These are phyloP conservation scores for Colletotrichum theobromicola DNA, from an alignment of 2,329 filamentous ascomycete species.

Conservation along the genomic window DNA sequence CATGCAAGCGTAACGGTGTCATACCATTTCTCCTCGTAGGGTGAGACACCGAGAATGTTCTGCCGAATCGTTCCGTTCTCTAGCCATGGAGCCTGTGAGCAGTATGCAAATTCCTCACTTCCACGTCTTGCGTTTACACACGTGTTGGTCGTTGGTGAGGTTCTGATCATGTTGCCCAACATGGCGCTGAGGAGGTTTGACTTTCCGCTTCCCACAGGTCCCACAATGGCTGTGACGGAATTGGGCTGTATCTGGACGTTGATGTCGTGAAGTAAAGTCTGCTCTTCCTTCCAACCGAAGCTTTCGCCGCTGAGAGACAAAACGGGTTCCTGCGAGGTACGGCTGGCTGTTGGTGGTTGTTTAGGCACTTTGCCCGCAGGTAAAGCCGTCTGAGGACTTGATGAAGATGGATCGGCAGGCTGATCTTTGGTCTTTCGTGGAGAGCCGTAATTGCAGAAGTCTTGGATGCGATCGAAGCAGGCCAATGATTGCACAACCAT, in stretches of 20 bases:
- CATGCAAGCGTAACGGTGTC: background rate
- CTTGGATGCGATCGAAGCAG: slow-evolving; percentile 28
- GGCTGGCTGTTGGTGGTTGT: background rate
- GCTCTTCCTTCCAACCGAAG: slow-evolving; percentile 1
- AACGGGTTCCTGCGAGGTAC: background rate
- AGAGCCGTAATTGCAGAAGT: slow-evolving; percentile 19
- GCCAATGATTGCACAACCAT: slow-evolving; percentile 19
- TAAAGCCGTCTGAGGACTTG: background rate
- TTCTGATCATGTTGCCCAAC: background rate
- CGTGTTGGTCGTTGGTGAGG: background rate
- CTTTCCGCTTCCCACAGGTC: slow-evolving; percentile 19
- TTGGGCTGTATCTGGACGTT: background rate
- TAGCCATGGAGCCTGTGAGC: slow-evolving; percentile 10
- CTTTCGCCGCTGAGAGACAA: background rate
- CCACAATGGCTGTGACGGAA: slow-evolving; percentile 1
- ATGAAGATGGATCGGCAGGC: background rate
- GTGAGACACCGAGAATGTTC: background rate
- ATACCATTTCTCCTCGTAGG: slow-evolving; percentile 4
- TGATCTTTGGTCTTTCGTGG: background rate
- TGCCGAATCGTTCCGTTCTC: background rate
- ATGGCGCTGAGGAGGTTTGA: slow-evolving; percentile 1
- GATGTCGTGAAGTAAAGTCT: background rate
- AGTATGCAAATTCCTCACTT: background rate
- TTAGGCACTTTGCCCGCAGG: background rate
- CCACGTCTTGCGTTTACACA: accelerated